Percentiles rank a stretch among this genome's conserved stretches.
These are phyloP conservation scores for Apiospora saccharicola DNA, from an alignment of 2,329 filamentous ascomycete species.

Conservation along the genomic window DNA sequence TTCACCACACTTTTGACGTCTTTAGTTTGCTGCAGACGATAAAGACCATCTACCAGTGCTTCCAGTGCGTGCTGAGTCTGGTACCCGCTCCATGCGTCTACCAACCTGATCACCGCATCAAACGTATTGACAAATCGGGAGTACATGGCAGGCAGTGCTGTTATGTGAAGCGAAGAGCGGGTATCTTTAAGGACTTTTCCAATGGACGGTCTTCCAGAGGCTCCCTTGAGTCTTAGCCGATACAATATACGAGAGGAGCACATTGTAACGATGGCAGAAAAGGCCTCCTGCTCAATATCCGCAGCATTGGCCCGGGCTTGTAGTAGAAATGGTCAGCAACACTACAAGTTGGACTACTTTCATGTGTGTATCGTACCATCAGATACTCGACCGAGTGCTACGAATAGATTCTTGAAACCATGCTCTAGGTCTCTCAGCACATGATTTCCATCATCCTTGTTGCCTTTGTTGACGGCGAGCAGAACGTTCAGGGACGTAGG, in stretches of 20 bases:
- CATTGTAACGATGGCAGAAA: conserved; percentile 41
- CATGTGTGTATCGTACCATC: conserved; percentile 25
- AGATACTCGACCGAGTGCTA: conserved; percentile 25
- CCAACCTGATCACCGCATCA: conserved; percentile 35
- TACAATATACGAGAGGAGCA: conserved; percentile 41
- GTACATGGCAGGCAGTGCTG: not conserved
- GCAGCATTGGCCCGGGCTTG: too few species aligned
- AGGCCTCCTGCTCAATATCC: conserved; percentile 35
- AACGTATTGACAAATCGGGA: conserved; percentile 32
- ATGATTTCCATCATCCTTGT: conserved; percentile 29
- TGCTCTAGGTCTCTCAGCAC: conserved; percentile 31
- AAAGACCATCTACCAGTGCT: conserved; percentile 41
- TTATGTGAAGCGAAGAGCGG: conserved; percentile 22
- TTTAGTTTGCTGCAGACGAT: conserved; percentile 35
- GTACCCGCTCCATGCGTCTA: conserved; percentile 39
- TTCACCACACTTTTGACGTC: conserved; percentile 30
- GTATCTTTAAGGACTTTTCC: conserved; percentile 27
- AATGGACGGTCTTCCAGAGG: conserved; percentile 27
- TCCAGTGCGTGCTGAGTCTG: conserved; percentile 34
- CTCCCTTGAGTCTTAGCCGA: conserved; percentile 36
- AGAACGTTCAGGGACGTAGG: conserved; percentile 37
- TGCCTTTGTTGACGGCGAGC: conserved; percentile 42
- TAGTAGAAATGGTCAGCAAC: not conserved
- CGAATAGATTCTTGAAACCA: conserved; percentile 32
- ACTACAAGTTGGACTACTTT: not conserved